Conservation (phyloP, 441 rosid species). For the Erodium trifolium region DNA sequence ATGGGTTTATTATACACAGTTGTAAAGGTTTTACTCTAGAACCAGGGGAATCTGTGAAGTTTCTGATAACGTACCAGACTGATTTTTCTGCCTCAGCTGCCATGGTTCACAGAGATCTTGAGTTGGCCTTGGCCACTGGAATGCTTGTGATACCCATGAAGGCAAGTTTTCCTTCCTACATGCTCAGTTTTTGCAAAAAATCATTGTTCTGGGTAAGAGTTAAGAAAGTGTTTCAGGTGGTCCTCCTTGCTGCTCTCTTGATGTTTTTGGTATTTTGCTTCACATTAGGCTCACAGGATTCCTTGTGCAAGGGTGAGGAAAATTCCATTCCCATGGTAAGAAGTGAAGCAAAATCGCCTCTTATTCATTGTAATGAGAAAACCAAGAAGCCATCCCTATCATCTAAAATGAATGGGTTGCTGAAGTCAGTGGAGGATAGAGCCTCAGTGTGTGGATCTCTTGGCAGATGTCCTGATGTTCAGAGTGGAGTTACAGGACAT, state of each 20-base stretch:
- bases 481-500: conserved; percentile 15
- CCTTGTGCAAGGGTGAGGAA: conserved; percentile 32
- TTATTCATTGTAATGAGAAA: conserved; percentile 22
- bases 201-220: conserved; percentile 48
- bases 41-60: conserved; percentile 60
- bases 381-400: conserved; percentile 27
- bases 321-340: conserved; percentile 22
- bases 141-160: conserved; percentile 59
- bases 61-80: conserved; percentile 47
- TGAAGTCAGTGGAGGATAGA: conserved; percentile 36
- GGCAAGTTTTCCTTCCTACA: conserved; percentile 51
- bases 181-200: conserved; percentile 55
- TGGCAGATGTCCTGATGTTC: conserved; percentile 21
- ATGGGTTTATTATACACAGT: conserved; percentile 48
- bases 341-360: conserved; percentile 27
- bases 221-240: conserved; percentile 42
- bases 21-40: conserved; percentile 47
- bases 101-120: conserved; percentile 44
- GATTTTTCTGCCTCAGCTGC: conserved; percentile 45
- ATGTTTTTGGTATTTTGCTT: conserved; percentile 42
- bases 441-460: conserved; percentile 23
- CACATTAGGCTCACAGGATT: conserved; percentile 33
- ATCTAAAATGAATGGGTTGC: conserved; percentile 34
- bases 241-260: conserved; percentile 37
- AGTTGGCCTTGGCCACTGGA: conserved; percentile 49